Conservation (phyloP, 139 green algal genomes). For the Closterium sp. region DNA sequence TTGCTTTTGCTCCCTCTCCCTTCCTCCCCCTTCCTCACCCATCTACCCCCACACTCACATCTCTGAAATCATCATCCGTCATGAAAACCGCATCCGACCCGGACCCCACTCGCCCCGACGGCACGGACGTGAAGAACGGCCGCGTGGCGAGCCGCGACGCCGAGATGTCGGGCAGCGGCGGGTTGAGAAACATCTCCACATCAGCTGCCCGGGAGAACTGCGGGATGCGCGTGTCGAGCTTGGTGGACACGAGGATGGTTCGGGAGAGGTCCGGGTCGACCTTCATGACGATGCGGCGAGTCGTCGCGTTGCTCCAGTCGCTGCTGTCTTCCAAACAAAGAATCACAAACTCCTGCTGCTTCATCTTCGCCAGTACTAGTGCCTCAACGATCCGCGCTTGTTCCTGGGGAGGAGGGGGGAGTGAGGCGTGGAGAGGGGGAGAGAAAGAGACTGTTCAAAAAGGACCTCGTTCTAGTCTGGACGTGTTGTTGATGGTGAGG, state of each 20-base stretch:
- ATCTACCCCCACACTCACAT: too few species aligned
- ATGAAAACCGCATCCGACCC: conserved; percentile 75
- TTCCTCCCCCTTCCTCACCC: too few species aligned
- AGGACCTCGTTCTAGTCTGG: conserved; percentile 62
- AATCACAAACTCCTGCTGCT: conserved; percentile 91
- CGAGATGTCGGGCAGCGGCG: conserved; percentile 66
- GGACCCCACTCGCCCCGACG: conserved; percentile 80
- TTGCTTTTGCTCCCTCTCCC: not conserved
- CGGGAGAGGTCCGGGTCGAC: conserved; percentile 83
- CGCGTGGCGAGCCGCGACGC: conserved; percentile 77
- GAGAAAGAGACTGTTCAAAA: too few species aligned
- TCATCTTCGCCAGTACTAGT: conserved; percentile 88
- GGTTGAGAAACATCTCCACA: conserved; percentile 86
- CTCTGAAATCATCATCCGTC: conserved; percentile 88
- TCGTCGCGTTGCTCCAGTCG: conserved; percentile 94
- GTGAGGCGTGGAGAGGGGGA: not conserved
- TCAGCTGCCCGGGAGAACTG: conserved; percentile 81
- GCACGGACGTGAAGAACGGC: conserved; percentile 91
- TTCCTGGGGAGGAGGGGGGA: conserved; percentile 52
- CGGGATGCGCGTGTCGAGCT: conserved; percentile 92
- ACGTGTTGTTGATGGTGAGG: conserved; percentile 92
- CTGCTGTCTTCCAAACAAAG: conserved; percentile 92
- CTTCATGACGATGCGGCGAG: conserved; percentile 85
- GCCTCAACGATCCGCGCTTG: conserved; percentile 73
- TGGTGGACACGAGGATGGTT: conserved; percentile 93